These are phyloP conservation scores for Cercophora sp. DNA, from an alignment of 495 filamentous ascomycete species.

Conservation along the genomic window DNA sequence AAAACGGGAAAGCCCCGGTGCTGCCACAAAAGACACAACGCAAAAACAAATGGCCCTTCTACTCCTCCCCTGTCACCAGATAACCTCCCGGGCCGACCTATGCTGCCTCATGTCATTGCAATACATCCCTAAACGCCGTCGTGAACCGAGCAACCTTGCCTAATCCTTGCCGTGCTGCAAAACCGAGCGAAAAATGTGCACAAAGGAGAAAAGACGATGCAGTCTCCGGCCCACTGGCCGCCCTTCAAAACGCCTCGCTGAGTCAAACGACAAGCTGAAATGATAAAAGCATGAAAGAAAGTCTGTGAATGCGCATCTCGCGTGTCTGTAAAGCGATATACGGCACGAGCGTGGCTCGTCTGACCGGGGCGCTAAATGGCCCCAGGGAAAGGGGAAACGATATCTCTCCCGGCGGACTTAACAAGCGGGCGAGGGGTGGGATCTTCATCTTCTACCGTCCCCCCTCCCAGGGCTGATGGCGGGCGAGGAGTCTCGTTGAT, in stretches of 20 bases:
- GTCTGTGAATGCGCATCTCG: neutral
- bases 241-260: slow-evolving; percentile 24
- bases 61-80: neutral
- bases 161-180: no score
- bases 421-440: slow-evolving; percentile 28
- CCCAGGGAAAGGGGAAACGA: slow-evolving; percentile 22
- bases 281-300: slow-evolving; percentile 7
- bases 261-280: slow-evolving; percentile 8
- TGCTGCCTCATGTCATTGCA: slow-evolving; percentile 3
- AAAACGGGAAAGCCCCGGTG: no score
- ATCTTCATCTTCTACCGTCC: slow-evolving; percentile 20
- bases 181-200: slow-evolving; percentile 5
- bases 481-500: slow-evolving; percentile 32
- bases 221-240: slow-evolving; percentile 16
- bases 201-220: slow-evolving; percentile 13
- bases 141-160: no score
- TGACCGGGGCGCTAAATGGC: slow-evolving; percentile 15
- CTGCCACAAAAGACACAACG: no score
- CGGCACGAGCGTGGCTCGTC: no score
- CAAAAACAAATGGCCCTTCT: neutral
- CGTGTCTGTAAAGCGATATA: no score
- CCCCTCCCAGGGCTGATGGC: slow-evolving; percentile 6
- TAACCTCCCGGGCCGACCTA: no score
- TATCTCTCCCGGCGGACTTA: slow-evolving; percentile 12
- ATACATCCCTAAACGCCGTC: slow-evolving; percentile 12